Percentiles rank a stretch among this genome's conserved stretches.
phyloP scores from a whole-genome alignment of 2,329 filamentous ascomycete genomes.

The Ophiostoma quercus region DNA sequence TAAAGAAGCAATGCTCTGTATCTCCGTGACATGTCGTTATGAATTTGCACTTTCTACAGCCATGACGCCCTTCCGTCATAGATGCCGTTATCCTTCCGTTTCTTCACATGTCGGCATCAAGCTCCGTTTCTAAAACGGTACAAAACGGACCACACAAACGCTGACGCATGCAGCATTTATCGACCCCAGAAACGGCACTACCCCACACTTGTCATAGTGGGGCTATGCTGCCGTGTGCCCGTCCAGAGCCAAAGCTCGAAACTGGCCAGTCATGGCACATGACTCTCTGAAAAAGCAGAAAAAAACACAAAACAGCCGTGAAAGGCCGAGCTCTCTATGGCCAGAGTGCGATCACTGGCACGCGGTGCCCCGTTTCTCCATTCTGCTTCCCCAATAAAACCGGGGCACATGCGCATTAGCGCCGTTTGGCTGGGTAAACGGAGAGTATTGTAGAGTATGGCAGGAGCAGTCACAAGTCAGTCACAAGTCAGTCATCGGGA shows the following conservation, averaged over 20 bases:
- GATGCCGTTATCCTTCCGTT: background rate
- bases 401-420: background rate
- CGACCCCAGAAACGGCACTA: background rate
- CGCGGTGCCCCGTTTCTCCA: slow-evolving; percentile 18
- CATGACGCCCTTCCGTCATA: background rate
- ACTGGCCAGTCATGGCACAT: background rate
- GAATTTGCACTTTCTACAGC: background rate
- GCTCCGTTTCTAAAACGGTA: background rate
- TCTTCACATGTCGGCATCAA: background rate
- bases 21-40: background rate
- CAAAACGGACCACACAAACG: background rate
- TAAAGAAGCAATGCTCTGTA: background rate
- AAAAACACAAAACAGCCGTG: background rate
- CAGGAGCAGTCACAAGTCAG: background rate
- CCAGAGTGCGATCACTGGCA: background rate
- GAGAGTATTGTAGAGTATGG: background rate
- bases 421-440: slow-evolving; percentile 19
- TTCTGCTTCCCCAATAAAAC: slow-evolving; percentile 19
- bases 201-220: slow-evolving; percentile 5
- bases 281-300: background rate
- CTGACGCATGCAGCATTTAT: background rate
- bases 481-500: background rate
- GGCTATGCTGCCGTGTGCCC: background rate
- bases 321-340: slow-evolving; percentile 10
- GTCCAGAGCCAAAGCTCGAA: background rate